Evolutionary conservation across 2,329 filamentous ascomycete species (phyloP).

Genomic region (Sphaceloma murrayae): DNA sequence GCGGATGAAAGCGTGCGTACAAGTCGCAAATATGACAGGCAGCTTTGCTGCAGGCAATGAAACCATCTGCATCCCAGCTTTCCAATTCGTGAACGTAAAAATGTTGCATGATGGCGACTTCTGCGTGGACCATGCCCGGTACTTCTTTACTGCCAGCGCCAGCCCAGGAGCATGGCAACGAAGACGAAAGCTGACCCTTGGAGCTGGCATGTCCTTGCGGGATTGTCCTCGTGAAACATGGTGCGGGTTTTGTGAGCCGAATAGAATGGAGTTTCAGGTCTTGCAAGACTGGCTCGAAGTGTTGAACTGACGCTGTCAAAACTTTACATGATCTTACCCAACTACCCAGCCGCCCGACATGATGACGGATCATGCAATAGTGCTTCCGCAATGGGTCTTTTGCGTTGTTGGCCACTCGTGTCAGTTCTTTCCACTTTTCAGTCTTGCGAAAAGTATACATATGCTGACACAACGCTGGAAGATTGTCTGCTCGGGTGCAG

Average conservation of each 20-base stretch:
- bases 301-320: neutral
- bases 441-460: conserved; percentile 4
- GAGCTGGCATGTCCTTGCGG: neutral
- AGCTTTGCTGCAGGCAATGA: conserved; percentile 2
- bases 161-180: neutral
- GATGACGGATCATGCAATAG: conserved; percentile 4
- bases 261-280: neutral
- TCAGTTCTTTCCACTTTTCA: neutral
- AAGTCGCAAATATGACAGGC: conserved; percentile 2
- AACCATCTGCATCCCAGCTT: neutral
- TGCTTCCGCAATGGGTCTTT: neutral
- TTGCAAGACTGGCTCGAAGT: neutral
- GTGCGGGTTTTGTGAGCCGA: neutral
- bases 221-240: neutral
- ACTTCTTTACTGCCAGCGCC: neutral
- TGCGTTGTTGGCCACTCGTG: neutral
- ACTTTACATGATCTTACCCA: neutral
- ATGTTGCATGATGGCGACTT: conserved; percentile 7
- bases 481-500: neutral
- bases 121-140: neutral
- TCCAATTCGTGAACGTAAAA: neutral
- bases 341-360: conserved; percentile 1
- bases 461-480: neutral
- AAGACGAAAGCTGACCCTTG: neutral
- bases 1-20: neutral